Evolutionary conservation across 2,329 filamentous ascomycete genomes (phyloP), one percentile per base, ranked within the genome.

Genomic region (Cladophialophora immunda): DNA sequence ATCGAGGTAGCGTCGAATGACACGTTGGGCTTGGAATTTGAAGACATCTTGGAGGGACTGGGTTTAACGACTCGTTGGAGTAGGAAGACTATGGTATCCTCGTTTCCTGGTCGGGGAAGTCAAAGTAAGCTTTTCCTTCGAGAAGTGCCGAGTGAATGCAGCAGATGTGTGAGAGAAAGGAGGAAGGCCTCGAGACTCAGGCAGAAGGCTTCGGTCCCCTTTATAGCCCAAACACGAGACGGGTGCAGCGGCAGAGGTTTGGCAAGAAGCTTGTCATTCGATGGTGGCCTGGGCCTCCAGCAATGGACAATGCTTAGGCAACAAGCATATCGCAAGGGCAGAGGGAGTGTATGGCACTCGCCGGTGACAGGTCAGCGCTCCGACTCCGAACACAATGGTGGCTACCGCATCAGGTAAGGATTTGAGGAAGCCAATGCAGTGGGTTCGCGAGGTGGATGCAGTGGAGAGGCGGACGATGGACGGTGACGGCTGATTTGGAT

Each of bases 1-100:
- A 64, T 64, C 30, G 65, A 67, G 38, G 57, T 50, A 11, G 61
- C 36, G 61, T 67, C 65, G 22, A 64, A 67, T 2, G 65, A 64
- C 36, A n/a, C 36, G 11, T 64, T 53, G 30, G 47, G 25, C 27
- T 67, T 67, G 15, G 47, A 41, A 29, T 67, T 47, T 30, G 65
- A 61, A 50, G 60, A 15, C 65, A 67, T 67, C 27, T 52, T 59
- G 41, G 15, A 2, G 15, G n/a, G n/a, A 6, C 13, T n/a, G 19
- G 57, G 8, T 34, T 4, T 34, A 8, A 34, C 17, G 34, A 13
- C 5, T 19, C 50, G 25, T 59, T 58, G 17, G 4, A 22, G 57
- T 47, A 34, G 19, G 38, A n/a, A 32, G 6, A 41, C 6, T 17
- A 22, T 34, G 27, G 57, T 50, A 29, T 32, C 29, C 27, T n/a